phyloP scores from a whole-genome alignment of 345 rosid genomes.

The Hypericum perforatum region DNA sequence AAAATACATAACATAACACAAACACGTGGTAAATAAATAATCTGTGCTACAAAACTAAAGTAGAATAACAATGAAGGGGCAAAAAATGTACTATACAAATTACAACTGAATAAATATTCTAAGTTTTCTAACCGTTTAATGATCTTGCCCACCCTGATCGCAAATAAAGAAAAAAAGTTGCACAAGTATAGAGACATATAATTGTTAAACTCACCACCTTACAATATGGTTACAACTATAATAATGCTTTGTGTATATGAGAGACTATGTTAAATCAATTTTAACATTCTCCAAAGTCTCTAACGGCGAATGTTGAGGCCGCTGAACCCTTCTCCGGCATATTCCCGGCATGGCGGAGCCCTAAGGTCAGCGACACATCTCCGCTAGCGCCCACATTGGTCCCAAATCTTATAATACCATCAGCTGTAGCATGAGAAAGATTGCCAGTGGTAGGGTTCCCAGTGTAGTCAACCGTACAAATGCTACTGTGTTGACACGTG shows the following conservation, averaged over 20 bases:
- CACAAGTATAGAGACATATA: too few species aligned
- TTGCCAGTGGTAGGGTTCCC: conserved; percentile 23
- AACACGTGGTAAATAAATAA: too few species aligned
- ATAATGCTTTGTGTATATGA: neutral
- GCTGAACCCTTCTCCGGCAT: conserved; percentile 42
- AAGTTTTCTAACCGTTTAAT: too few species aligned
- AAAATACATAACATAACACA: too few species aligned
- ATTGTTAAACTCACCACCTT: neutral
- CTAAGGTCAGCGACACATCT: conserved; percentile 89
- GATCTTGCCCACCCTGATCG: too few species aligned
- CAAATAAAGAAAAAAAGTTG: too few species aligned
- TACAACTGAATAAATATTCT: too few species aligned
- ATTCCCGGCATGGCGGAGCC: conserved; percentile 83
- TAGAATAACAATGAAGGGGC: too few species aligned
- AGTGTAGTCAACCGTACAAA: conserved; percentile 29
- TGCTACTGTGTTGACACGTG: conserved; percentile 28
- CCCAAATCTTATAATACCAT: conserved; percentile 62
- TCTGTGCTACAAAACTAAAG: too few species aligned
- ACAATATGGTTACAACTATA: neutral
- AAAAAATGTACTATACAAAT: too few species aligned
- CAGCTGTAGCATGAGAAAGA: conserved; percentile 18
- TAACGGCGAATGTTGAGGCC: conserved; percentile 42
- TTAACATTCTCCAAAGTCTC: conserved; percentile 64
- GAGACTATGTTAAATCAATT: too few species aligned
- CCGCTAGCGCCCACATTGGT: conserved; percentile 39